phyloP scores from a whole-genome alignment of 208 protist genomes.

The Borovskyia barvae region DNA sequence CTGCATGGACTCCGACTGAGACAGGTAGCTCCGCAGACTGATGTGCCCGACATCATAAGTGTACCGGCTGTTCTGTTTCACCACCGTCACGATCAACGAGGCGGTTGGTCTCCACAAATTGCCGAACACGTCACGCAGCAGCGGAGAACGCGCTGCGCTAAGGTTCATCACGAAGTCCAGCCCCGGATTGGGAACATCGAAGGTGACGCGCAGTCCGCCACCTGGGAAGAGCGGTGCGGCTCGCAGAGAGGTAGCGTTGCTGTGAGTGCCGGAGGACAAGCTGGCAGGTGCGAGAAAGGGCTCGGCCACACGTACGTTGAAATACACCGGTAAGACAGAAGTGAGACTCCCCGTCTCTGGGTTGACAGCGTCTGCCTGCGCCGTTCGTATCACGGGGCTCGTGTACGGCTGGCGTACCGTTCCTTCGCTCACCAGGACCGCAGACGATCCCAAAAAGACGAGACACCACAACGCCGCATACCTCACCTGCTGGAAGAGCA shows the following conservation, averaged over 20 bases:
- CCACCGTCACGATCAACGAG: constrained; percentile 10
- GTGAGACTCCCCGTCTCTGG: constrained; percentile 6
- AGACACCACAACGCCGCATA: too few species aligned
- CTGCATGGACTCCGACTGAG: constrained; percentile 19
- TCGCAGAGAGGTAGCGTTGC: not conserved
- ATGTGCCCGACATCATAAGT: constrained; percentile 20
- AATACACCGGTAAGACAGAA: constrained; percentile 17
- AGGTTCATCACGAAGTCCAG: constrained; percentile 26
- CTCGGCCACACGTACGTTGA: constrained; percentile 7
- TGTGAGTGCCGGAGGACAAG: not conserved
- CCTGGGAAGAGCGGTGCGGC: constrained; percentile 10
- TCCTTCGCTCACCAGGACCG: not conserved
- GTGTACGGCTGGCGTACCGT: constrained; percentile 13
- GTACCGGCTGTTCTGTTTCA: constrained; percentile 24
- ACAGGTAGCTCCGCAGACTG: constrained; percentile 17
- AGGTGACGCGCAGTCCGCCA: constrained; percentile 10
- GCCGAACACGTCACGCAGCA: constrained; percentile 14
- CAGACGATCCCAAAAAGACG: too few species aligned
- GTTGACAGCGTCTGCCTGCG: constrained; percentile 2
- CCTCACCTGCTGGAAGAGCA: not conserved
- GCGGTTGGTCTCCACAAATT: constrained; percentile 13
- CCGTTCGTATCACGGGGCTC: constrained; percentile 15
- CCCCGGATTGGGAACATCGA: constrained; percentile 25
- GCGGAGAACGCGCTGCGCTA: constrained; percentile 9
- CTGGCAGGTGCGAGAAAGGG: constrained; percentile 5